phyloP scores from a whole-genome alignment of 441 rosid species.

The Gossypium gossypioides region DNA sequence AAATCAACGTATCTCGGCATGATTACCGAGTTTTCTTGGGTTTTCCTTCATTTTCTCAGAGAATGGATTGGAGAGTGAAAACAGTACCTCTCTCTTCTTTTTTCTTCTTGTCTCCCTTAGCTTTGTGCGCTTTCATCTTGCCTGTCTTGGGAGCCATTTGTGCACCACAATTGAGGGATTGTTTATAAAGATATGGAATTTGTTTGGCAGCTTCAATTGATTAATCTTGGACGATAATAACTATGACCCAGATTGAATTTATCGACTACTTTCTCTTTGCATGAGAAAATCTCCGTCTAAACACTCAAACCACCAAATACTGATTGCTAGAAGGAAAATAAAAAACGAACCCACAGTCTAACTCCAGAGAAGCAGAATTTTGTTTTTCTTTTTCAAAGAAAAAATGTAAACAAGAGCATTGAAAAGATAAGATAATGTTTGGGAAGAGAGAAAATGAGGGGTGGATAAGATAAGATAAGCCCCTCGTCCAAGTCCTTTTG shows the following conservation, averaged over 20 bases:
- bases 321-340: background rate
- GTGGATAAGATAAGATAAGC: constrained; percentile 1
- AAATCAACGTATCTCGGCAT: background rate
- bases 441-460: background rate
- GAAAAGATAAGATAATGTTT: background rate
- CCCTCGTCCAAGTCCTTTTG: background rate
- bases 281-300: constrained; percentile 14
- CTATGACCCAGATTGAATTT: constrained; percentile 20
- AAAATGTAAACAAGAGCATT: background rate
- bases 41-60: constrained; percentile 12
- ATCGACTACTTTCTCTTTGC: constrained; percentile 13
- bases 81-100: constrained; percentile 65
- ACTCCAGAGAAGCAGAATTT: background rate
- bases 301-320: background rate
- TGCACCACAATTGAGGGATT: constrained; percentile 14
- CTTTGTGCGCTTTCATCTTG: constrained; percentile 51
- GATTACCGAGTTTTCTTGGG: background rate
- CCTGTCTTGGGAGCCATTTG: constrained; percentile 72
- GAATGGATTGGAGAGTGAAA: background rate
- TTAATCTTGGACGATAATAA: constrained; percentile 18
- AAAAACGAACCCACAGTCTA: background rate
- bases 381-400: background rate
- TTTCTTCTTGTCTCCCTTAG: constrained; percentile 69
- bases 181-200: background rate
- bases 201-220: constrained; percentile 8